Base-by-base conservation (phyloP, 1,284 basidiomycete genomes). In the Fomitopsis pinicola region DNA sequence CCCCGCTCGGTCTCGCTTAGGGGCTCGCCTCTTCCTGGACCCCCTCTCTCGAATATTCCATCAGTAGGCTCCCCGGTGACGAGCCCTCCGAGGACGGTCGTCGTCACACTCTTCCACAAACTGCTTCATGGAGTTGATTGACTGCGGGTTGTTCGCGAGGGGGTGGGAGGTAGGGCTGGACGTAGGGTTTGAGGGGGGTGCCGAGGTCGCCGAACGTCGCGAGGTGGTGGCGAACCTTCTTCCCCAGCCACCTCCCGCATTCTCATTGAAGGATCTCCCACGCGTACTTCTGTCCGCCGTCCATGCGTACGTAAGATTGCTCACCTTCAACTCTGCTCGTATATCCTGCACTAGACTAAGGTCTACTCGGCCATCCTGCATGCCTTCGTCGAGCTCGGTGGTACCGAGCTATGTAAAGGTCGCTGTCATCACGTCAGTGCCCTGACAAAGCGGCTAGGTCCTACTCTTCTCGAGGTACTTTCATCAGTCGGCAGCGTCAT, bases 151-250 rank as follows among this genome's bases (percentile, higher is more conserved):
- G 61, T 92, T 85, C 1, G 90, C 87, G 26, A 92, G 81, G 17
- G 94, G 94, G 59, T 50, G n/a, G n/a, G n/a, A n/a, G 94, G 76
- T 98, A 99, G 40, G 95, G 92, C 66, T 93, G 89, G 3, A 99
- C 97, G 73, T 99, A 98, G 57, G 90, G 83, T 72, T 95, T 96
- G 59, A 99, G 84, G 19, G 92, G 88, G 12, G 94, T 92, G 7
- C 97, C 97, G 35, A 99, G 85, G 74, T 99, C 97, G 48, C 97
- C 97, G 72, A 99, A 99, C 55, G 97, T 99, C 58, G 94, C 88
- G 62, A 97, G 87, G 68, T 95, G 86, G 70, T 98, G 91, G n/a
- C n/a, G n/a, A n/a, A n/a, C n/a, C n/a, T n/a, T n/a, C n/a, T n/a
- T n/a, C n/a, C n/a, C n/a, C n/a, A n/a, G n/a, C n/a, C n/a, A n/a